These are phyloP conservation scores for Plectranthus barbatus DNA, from an alignment of 257 asterid species.

Conservation along the genomic window DNA sequence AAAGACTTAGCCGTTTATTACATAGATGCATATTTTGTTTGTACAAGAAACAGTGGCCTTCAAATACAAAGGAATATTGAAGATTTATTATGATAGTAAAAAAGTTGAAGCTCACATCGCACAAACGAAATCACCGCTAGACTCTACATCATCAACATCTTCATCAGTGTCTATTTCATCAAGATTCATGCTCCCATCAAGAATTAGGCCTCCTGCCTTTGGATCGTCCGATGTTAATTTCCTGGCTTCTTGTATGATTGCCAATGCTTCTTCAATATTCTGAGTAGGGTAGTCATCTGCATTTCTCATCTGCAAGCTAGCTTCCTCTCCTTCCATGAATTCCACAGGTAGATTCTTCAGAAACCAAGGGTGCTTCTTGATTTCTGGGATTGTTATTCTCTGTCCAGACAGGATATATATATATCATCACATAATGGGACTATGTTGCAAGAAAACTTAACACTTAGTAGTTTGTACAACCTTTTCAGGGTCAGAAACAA, in stretches of 20 bases:
- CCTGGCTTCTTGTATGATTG: slow-evolving; percentile 61
- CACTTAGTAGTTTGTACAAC: slow-evolving; percentile 12
- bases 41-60: background rate
- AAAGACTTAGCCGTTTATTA: background rate
- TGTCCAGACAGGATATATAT: slow-evolving; percentile 21
- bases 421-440: background rate
- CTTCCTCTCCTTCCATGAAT: slow-evolving; percentile 48
- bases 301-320: slow-evolving; percentile 21
- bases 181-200: slow-evolving; percentile 55
- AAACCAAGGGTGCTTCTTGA: slow-evolving; percentile 77
- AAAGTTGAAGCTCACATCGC: slow-evolving; percentile 26
- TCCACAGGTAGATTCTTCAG: slow-evolving; percentile 42
- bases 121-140: slow-evolving; percentile 78
- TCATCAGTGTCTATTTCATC: slow-evolving; percentile 60
- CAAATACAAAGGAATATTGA: background rate
- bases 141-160: slow-evolving; percentile 52
- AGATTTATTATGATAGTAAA: too few species aligned
- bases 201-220: slow-evolving; percentile 24
- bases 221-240: slow-evolving; percentile 22
- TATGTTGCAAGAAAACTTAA: too few species aligned
- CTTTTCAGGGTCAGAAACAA: slow-evolving; percentile 76
- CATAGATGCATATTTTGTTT: background rate
- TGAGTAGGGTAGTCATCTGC: slow-evolving; percentile 30
- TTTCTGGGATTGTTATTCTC: slow-evolving; percentile 77
- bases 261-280: slow-evolving; percentile 51